Evolutionary conservation across 148 eudicot genomes (phyloP), one percentile per base, ranked within the genome.

Genomic region (Drosera capensis): DNA sequence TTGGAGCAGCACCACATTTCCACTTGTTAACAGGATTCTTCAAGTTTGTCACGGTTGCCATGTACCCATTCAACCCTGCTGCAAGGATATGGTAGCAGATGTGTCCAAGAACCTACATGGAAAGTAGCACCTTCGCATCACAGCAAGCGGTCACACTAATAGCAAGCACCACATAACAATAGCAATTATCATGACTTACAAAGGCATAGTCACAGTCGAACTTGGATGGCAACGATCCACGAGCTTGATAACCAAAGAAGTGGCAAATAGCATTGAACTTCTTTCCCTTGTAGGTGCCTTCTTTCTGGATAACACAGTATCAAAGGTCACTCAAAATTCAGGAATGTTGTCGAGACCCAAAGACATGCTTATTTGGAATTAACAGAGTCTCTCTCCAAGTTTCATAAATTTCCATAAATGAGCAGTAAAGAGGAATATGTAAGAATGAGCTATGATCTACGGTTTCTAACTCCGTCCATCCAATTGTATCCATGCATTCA

Each of bases 1-100:
- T 73, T 19, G 99, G 99, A 65, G 99, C 95, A 49, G 99, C 99
- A 47, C 95, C 99, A 67, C 99, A 90, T 20, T 74, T 76, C 99
- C 99, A 90, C 74, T 81, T 81, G 58, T 85, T 80, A 13, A 66
- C 71, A 14, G 95, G 94, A 54, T 70, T 74, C 68, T 90, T 90
- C 28, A 90, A 68, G 73, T 90, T 90, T 23, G 85, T 90, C 47
- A 81, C 58, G 49, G 99, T 80, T 48, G 99, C 99, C 78, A 90
- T 52, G 60, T 84, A 90, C 23, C 99, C 99, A 68, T 79, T 90
- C 46, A 90, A 68, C 45, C 99, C 95, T 75, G 95, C 95, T 34
- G 88, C 94, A 51, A 90, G 71, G 51, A 90, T 66, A 61, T 85
- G 99, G 56, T 85, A 90, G 71, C 88, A 74, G 30, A 85, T 63